Evolutionary conservation across 768 basidiomycete species (phyloP), one percentile per base, ranked within the genome.

Genomic region (Collybia sp.): DNA sequence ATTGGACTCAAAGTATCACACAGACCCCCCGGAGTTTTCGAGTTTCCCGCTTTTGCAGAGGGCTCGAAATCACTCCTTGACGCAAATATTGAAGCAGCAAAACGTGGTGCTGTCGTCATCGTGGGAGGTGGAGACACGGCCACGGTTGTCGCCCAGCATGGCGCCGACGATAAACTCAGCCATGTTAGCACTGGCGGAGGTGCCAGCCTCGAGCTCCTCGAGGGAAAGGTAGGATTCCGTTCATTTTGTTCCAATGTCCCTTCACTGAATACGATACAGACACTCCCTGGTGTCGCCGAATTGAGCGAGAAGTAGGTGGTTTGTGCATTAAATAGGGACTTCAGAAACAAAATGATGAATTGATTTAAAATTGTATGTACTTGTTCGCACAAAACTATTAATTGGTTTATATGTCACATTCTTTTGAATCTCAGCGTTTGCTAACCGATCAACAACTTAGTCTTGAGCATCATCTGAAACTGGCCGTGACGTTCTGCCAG

Each of bases 101-200:
- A 82, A 61, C 80, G 82, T 17, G 94, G 94, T 18, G 75, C 92
- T 9, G 88, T 85, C 6, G 95, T 99, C 52, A 97, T 99, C 57
- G 85, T 98, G 46, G 95, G 95, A 45, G 93, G 93, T 55, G 92
- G 92, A 51, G 93, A 94, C 64, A 95, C 92, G 35, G 95, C 95
- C n/a, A 97, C 95, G 5, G 77, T 97, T 31, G 93, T 85, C 45
- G 93, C 89, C n/a, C 82, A 94, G 54, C 79, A 86, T 60, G 73
- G 71, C 10, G 82, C 82, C 13, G 95, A 99, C 66, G 83, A 86
- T 55, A 83, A 91, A 64, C 74, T 99, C 52, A 93, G 88, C 67
- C 95, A 99, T 68, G 92, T 99, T 58, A 92, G 88, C 64, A 99
- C 95, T 32, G 95, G 95, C 51, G 95, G 89, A 39, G 91, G 91